A percentile compares a stretch with the other conserved stretches of the same genome.
Conservation (phyloP, 768 basidiomycete genomes). For the Podaxis sp. region DNA sequence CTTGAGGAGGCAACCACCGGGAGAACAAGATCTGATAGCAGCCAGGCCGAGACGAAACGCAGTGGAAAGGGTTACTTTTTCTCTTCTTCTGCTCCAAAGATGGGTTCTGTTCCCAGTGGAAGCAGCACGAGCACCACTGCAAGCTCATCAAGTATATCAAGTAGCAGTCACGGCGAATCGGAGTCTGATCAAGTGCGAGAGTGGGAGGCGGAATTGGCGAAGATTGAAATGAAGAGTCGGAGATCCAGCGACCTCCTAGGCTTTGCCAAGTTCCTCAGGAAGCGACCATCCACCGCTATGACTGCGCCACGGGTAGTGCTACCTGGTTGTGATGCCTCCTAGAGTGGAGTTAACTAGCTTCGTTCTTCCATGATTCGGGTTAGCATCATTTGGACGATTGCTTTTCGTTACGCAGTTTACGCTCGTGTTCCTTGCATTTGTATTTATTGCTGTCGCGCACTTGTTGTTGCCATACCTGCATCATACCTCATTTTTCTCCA, state of each 20-base stretch:
- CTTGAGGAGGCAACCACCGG: neutral
- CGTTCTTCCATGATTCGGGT: constrained; percentile 8
- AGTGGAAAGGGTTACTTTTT: constrained; percentile 18
- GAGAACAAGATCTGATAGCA: constrained; percentile 14
- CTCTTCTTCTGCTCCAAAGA: constrained; percentile 18
- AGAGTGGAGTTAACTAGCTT: constrained; percentile 1
- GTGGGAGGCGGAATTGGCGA: constrained; percentile 78
- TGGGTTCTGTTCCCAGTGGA: constrained; percentile 26
- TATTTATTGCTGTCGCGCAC: constrained; percentile 7
- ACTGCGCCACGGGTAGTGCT: constrained; percentile 18
- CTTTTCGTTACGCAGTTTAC: constrained; percentile 3
- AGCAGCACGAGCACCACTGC: constrained; percentile 36
- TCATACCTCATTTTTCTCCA: constrained; percentile 5
- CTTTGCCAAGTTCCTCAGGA: constrained; percentile 38
- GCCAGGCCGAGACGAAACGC: constrained; percentile 8
- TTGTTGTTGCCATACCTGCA: constrained; percentile 6
- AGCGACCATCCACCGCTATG: constrained; percentile 24
- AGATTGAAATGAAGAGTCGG: constrained; percentile 64
- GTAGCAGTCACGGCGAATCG: constrained; percentile 17
- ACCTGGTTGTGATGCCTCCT: constrained; percentile 16
- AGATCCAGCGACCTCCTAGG: constrained; percentile 47
- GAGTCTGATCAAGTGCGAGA: constrained; percentile 44
- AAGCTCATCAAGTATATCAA: constrained; percentile 28
- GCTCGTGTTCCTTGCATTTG: constrained; percentile 3
- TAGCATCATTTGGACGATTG: constrained; percentile 9